phyloP scores from a whole-genome alignment of 768 basidiomycete genomes.

The Suillus decipiens region DNA sequence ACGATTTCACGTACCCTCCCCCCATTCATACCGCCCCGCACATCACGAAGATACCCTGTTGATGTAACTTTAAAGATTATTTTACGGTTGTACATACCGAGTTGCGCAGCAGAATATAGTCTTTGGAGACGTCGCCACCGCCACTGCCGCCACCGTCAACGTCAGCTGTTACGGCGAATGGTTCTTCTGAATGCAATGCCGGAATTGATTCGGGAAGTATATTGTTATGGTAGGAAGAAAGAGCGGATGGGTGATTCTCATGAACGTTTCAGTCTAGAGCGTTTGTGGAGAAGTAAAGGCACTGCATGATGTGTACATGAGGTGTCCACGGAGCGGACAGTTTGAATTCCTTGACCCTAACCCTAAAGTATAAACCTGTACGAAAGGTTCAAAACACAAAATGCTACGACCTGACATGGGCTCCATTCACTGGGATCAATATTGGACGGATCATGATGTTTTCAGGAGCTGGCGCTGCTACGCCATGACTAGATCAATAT shows the following conservation, averaged over 20 bases:
- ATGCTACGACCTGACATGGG: background rate
- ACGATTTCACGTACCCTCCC: conserved; percentile 33
- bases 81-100: conserved; percentile 30
- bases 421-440: background rate
- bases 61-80: conserved; percentile 29
- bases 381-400: background rate
- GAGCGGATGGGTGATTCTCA: background rate
- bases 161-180: background rate
- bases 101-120: conserved; percentile 40
- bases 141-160: too few species aligned
- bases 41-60: conserved; percentile 39
- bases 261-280: background rate
- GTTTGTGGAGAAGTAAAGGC: background rate
- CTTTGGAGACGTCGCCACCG: conserved; percentile 28
- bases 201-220: background rate
- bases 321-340: conserved; percentile 5
- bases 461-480: background rate
- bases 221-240: background rate
- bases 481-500: background rate
- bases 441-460: background rate
- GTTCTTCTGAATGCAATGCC: background rate
- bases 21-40: conserved; percentile 18
- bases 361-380: background rate
- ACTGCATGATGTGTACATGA: background rate
- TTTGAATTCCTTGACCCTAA: background rate